Base-by-base conservation (phyloP, 1,284 basidiomycete genomes). In the Fomitiporia mediterranea region DNA sequence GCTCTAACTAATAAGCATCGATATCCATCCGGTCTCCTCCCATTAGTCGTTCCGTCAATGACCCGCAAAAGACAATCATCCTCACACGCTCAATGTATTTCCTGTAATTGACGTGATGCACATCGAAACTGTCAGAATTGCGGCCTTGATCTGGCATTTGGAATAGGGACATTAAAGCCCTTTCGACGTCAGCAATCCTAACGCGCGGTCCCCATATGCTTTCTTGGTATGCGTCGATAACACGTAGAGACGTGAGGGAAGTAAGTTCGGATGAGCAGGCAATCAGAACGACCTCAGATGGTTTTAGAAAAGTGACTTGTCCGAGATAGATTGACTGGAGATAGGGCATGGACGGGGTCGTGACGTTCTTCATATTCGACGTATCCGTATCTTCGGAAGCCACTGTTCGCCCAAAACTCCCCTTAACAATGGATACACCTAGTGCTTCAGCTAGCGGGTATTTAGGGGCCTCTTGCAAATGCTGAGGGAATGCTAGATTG, bases 191-290 rank as follows among this genome's bases (percentile, higher is more conserved):
- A n/a, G 66, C 63, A 51, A 68, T 61, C 13, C 75, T 68, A 38
- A 77, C 61, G 40, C 73, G 69, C 8, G 72, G 68, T 17, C 80
- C 81, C 81, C 81, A 82, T 34, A 83, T 83, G 56, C 79, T 80
- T 47, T 73, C 75, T 25, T 70, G 66, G 63, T 82, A 83, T 21
- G 73, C 73, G 58, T 83, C 82, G 5, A 81, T 74, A 4, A 83
- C 68, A 35, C 70, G 67, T n/a, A 83, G 63, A 30, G 62, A 52
- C 53, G 65, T 61, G 15, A 82, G 65, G 25, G 63, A 61, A 13
- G 63, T 42, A 60, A 68, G 64, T 13, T 55, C 61, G 4, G 62
- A 65, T 25, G 62, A 61, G 52, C 70, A 70, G 43, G 77, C 61
- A 58, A 76, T 69, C 32, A 64, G 62, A 4, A 73, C 75, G 21